Conservation (phyloP, 2,329 filamentous ascomycete species). For the Cytospora leucostoma region DNA sequence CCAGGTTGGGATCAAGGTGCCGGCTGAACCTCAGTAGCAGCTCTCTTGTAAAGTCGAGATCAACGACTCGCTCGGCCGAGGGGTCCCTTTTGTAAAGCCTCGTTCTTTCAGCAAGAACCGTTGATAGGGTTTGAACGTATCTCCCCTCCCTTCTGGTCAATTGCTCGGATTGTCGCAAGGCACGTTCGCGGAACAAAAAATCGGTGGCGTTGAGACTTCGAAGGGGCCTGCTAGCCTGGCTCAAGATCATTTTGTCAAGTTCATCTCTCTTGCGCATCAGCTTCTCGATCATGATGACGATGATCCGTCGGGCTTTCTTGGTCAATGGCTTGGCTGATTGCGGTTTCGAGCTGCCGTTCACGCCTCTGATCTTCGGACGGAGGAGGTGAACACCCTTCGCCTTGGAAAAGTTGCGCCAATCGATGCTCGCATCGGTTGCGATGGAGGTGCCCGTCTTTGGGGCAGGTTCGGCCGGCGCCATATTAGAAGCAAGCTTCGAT, state of each 20-base stretch:
- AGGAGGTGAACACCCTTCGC: background rate
- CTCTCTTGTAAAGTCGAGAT: constrained; percentile 28
- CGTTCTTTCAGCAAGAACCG: constrained; percentile 26
- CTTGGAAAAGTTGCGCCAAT: background rate
- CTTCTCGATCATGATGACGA: constrained; percentile 26
- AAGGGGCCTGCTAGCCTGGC: constrained; percentile 18
- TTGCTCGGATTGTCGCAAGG: constrained; percentile 24
- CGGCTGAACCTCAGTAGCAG: constrained; percentile 30
- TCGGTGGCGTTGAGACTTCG: constrained; percentile 20
- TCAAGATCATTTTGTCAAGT: constrained; percentile 29
- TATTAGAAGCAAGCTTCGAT: background rate
- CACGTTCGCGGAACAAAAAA: constrained; percentile 24
- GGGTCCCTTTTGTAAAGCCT: constrained; percentile 25
- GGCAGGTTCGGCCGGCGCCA: background rate
- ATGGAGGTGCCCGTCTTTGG: background rate
- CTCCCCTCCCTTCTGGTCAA: constrained; percentile 28
- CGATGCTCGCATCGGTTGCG: background rate
- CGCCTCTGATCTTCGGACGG: background rate
- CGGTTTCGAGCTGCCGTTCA: constrained; percentile 6
- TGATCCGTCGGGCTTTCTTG: constrained; percentile 19
- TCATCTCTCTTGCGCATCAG: constrained; percentile 30
- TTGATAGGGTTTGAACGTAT: constrained; percentile 22
- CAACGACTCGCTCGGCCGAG: constrained; percentile 26
- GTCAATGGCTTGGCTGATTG: constrained; percentile 28
- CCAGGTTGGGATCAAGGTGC: constrained; percentile 29